Conservation (phyloP, 306 rosid genomes). For the Trifolium repens region DNA sequence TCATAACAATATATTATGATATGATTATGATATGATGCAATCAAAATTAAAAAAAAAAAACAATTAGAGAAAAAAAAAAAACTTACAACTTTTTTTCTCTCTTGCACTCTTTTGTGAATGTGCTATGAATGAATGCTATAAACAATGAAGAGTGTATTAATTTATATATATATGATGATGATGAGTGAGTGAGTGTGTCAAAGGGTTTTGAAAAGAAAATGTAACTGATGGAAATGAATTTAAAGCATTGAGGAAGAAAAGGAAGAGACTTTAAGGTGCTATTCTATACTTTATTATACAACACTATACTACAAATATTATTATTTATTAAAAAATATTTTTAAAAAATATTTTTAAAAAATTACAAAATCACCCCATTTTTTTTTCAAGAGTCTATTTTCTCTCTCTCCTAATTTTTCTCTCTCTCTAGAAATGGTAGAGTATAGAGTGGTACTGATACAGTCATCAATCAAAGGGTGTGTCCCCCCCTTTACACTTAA, state of each 20-base stretch:
- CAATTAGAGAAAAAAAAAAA: background rate
- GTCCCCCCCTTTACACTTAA: background rate
- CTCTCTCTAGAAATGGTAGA: background rate
- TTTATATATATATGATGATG: slow-evolving; percentile 12
- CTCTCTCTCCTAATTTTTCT: slow-evolving; percentile 2
- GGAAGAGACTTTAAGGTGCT: slow-evolving; percentile 44
- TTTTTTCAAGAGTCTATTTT: background rate
- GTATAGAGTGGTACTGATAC: slow-evolving; percentile 22
- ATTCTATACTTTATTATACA: background rate
- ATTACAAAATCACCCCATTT: background rate
- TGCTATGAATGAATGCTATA: slow-evolving; percentile 17
- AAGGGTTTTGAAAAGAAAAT: slow-evolving; percentile 27
- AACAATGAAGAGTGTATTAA: too few species aligned
- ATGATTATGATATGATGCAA: slow-evolving; percentile 8
- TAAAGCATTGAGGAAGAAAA: slow-evolving; percentile 55
- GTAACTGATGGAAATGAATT: slow-evolving; percentile 74
- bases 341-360: background rate
- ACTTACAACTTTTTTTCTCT: background rate
- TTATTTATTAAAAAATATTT: background rate
- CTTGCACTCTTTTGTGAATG: slow-evolving; percentile 17
- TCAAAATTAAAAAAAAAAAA: background rate
- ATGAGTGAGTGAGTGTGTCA: slow-evolving; percentile 4
- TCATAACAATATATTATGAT: background rate
- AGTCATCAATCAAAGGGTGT: slow-evolving; percentile 12
- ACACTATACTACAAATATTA: background rate